Base-by-base conservation (phyloP, 2,329 filamentous ascomycete species). In the Grosmannia serpens region DNA sequence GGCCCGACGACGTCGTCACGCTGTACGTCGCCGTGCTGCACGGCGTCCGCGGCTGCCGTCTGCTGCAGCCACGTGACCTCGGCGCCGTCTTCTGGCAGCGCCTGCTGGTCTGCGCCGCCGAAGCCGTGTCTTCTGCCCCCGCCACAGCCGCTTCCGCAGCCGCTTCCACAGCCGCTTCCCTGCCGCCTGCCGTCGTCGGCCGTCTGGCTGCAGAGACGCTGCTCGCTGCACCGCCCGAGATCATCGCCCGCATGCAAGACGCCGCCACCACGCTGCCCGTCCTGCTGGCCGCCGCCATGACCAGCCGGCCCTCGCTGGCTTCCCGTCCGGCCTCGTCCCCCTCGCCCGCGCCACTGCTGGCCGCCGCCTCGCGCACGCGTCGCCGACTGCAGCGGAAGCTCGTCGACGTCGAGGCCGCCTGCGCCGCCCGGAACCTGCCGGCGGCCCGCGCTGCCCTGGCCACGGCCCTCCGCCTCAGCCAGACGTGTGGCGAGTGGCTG, bases 71-170 rank as follows among this genome's bases (percentile, higher is more conserved):
- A 5, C 31, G 27, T 35, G 61, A 63, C 50, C 58, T 59, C 13
- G 59, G 60, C 2, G 10, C 22, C 6, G 33, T 15, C 11, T 60
- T 65, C 22, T 64, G 62, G 63, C 55, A 58, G 7, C 54, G 47
- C 1, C 56, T 62, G 17, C 35, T 60, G 15, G 10, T 27, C 22
- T 27, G 33, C 11, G 54, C 29, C 4, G 27, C 47, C 5, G 47
- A 50, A 3, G 4, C 8, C 49, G 13, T 46, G 58, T 29, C 47
- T 54, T 22, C 46, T 54, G 13, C 24, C n/a, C 9, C 44, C 2
- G 20, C 4, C 24, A 50, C 24, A 3, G 33, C 35, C 9, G 26
- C 22, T 35, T 6, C 47, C 9, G 6, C 47, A 8, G 22, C 35
- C 22, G n/a, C n/a, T n/a, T n/a, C n/a, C n/a, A n/a, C n/a, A n/a